Conservation (phyloP, 2,329 filamentous ascomycete genomes). For the Aureobasidium pullulans region DNA sequence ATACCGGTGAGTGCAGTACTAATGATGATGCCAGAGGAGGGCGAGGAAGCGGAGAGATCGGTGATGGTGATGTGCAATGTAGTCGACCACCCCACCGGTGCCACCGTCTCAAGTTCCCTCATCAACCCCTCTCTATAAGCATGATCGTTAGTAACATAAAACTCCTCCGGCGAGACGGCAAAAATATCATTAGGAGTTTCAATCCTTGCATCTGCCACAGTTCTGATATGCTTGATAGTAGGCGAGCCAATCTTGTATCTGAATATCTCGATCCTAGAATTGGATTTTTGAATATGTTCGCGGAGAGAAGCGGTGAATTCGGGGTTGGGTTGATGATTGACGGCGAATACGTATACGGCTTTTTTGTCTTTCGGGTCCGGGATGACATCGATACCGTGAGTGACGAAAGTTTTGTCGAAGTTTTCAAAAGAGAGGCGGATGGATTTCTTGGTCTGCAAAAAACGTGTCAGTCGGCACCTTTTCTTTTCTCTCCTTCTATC, state of each 20-base stretch:
- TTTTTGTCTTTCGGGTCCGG: conserved; percentile 35
- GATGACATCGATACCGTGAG: conserved; percentile 56
- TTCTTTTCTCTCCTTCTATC: not conserved
- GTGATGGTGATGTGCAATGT: conserved; percentile 22
- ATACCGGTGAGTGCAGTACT: conserved; percentile 38
- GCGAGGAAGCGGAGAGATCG: not conserved
- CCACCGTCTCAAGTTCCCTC: conserved; percentile 43
- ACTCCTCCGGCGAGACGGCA: conserved; percentile 38
- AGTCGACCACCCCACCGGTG: conserved; percentile 32
- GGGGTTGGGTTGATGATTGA: conserved; percentile 52
- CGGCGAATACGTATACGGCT: conserved; percentile 52
- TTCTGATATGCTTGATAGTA: conserved; percentile 42
- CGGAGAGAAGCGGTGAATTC: conserved; percentile 25
- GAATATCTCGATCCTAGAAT: conserved; percentile 53
- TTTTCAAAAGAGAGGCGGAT: conserved; percentile 38
- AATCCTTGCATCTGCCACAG: conserved; percentile 47
- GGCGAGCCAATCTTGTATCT: conserved; percentile 42
- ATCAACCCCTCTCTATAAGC: conserved; percentile 42
- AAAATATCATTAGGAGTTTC: conserved; percentile 53
- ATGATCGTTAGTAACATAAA: conserved; percentile 57
- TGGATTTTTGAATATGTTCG: conserved; percentile 18
- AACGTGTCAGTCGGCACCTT: not conserved
- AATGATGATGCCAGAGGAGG: conserved; percentile 32
- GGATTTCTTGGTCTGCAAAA: conserved; percentile 25
- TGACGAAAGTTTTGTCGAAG: conserved; percentile 48